Conservation (phyloP, 257 asterid genomes). For the Solanum ahanhuiri region DNA sequence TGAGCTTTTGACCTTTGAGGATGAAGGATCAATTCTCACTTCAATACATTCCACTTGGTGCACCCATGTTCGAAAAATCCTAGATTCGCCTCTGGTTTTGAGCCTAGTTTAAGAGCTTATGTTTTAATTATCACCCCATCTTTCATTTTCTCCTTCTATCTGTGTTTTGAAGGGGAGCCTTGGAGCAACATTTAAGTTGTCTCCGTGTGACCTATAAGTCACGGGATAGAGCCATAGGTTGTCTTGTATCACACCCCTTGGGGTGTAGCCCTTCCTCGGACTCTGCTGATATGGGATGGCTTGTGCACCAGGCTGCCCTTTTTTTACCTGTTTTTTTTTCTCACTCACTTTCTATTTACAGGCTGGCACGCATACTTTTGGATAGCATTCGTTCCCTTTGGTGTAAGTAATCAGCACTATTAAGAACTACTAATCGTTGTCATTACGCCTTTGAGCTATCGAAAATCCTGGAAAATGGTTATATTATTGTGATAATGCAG, state of each 20-base stretch:
- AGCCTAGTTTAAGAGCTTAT: not conserved
- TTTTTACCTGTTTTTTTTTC: not conserved
- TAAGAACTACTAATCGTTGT: not conserved
- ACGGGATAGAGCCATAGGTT: not conserved
- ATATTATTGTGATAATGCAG: constrained; percentile 16
- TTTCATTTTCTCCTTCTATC: not conserved
- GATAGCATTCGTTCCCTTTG: constrained; percentile 59
- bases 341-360: constrained; percentile 5
- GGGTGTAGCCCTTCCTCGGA: not conserved
- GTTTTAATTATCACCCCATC: not conserved
- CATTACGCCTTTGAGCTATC: not conserved
- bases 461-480: not conserved
- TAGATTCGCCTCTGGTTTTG: too few species aligned
- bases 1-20: too few species aligned
- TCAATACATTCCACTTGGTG: too few species aligned
- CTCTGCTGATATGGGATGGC: not conserved
- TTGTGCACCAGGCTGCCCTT: not conserved
- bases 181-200: not conserved
- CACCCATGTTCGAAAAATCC: too few species aligned
- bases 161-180: not conserved
- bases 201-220: not conserved
- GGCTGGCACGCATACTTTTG: constrained; percentile 81
- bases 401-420: constrained; percentile 19
- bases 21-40: too few species aligned
- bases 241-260: not conserved